Evolutionary conservation across 306 rosid genomes (phyloP), one percentile per base, ranked within the genome.

Genomic region (Lablab purpureus): DNA sequence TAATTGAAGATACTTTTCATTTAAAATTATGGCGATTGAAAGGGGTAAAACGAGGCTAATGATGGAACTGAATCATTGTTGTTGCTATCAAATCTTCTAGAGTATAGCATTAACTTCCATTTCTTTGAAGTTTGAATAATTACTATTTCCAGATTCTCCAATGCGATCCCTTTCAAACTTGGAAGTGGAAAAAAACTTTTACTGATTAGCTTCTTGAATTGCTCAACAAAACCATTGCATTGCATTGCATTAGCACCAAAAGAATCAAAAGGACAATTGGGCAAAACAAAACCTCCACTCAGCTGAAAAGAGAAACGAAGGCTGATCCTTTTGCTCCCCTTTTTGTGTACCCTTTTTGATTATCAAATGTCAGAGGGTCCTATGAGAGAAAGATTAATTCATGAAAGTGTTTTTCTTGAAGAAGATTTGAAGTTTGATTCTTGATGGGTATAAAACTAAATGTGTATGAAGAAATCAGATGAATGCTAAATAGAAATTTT

Each of bases 361-460:
- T 67, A 77, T 77, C 75, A 78, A 78, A 74, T 65, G 86, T 83
- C 87, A 74, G 70, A 74, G 69, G 69, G 74, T 73, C 70, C 7
- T n/a, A 41, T 49, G 70, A 56, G 81, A 36, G 41, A 36, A 36
- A 36, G 9, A 36, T 36, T 36, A 7, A 36, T 36, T 36, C 2
- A 36, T 36, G 2, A 7, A 36, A 36, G 9, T 36, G 40, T 6
- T 1, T 36, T 41, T 41, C 3, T 41, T 41, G 3, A 41, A 2
- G 3, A 10, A 9, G 4, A 41, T 10, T 41, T 41, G 46, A 10
- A 41, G 46, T 41, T 41, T 10, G 2, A 41, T 41, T 34, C 9
- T 34, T 34, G 7, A 34, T 34, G 40, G 9, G 9, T 7, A 34
- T 7, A 2, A 34, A 34, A 34, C 0, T 7, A 34, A 34, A 30